Percentiles rank a stretch among this genome's conserved stretches.
These are phyloP conservation scores for Heliamphora pulchella DNA, from an alignment of 179 eudicot species.

Conservation along the genomic window DNA sequence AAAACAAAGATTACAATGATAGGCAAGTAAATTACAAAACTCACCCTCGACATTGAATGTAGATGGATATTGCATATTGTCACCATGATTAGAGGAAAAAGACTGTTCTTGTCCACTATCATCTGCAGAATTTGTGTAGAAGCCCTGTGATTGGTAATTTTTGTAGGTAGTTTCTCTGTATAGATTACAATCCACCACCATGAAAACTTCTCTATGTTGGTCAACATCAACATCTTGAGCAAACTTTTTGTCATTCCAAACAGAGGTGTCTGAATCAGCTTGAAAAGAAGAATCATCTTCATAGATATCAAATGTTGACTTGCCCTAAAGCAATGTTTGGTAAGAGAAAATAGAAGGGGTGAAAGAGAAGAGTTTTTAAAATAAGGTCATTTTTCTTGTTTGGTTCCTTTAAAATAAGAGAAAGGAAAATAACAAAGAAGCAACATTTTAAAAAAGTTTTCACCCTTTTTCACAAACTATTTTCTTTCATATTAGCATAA, in stretches of 20 bases:
- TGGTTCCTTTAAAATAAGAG: no score
- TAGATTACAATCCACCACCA: constrained; percentile 24
- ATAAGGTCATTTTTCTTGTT: no score
- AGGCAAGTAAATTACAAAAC: constrained; percentile 22
- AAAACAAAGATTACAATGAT: background rate
- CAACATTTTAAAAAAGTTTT: no score
- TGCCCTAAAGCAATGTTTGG: no score
- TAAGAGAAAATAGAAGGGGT: no score
- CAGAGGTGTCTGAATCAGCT: constrained; percentile 58
- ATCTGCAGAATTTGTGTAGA: constrained; percentile 36
- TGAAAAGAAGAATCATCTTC: constrained; percentile 32
- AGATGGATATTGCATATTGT: constrained; percentile 32
- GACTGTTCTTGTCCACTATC: constrained; percentile 27
- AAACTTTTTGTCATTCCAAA: constrained; percentile 47
- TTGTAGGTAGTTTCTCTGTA: constrained; percentile 20
- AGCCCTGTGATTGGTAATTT: constrained; percentile 26
- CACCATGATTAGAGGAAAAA: constrained; percentile 25
- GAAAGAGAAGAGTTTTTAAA: no score
- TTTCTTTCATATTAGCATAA: no score
- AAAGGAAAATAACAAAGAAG: no score
- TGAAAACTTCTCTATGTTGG: constrained; percentile 21
- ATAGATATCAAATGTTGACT: constrained; percentile 29
- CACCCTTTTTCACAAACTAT: no score
- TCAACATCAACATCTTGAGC: constrained; percentile 15
- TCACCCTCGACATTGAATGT: constrained; percentile 47